Evolutionary conservation across 2,329 filamentous ascomycete species (phyloP).

Genomic region (Karstenula rhodostoma): DNA sequence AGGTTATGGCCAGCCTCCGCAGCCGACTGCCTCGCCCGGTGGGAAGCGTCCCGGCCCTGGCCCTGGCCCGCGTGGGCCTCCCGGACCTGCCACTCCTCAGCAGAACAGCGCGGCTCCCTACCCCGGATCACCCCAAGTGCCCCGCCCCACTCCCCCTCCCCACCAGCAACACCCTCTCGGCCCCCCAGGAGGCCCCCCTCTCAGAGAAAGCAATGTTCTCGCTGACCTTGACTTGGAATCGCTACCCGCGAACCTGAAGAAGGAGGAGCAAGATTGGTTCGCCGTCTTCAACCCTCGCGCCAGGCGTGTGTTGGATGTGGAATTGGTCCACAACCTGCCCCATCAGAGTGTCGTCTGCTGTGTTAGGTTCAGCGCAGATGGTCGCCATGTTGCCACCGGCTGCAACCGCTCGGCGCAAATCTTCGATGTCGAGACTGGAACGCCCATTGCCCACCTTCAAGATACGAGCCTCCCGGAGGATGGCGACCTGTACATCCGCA

Average conservation of each 20-base stretch:
- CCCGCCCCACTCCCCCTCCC: constrained; percentile 77
- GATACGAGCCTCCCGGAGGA: constrained; percentile 87
- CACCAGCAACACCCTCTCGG: constrained; percentile 49
- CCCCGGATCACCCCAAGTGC: constrained; percentile 81
- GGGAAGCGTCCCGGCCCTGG: constrained; percentile 75
- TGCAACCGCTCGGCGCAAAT: constrained; percentile 99
- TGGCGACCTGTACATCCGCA: constrained; percentile 95
- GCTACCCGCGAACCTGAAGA: constrained; percentile 85
- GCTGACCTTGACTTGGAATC: constrained; percentile 88
- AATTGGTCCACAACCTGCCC: constrained; percentile 88
- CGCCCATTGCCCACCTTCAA: constrained; percentile 88
- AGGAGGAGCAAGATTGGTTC: constrained; percentile 91
- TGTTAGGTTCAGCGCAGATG: constrained; percentile 94
- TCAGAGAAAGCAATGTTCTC: constrained; percentile 70
- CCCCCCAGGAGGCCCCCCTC: constrained; percentile 50
- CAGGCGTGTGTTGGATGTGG: constrained; percentile 88
- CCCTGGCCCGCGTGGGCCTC: constrained; percentile 63
- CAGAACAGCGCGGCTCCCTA: constrained; percentile 89
- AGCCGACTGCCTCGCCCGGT: constrained; percentile 85
- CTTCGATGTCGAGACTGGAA: constrained; percentile 87
- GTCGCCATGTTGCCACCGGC: constrained; percentile 93
- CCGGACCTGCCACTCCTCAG: constrained; percentile 85
- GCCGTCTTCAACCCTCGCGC: constrained; percentile 95
- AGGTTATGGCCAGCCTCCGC: constrained; percentile 86
- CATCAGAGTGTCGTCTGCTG: constrained; percentile 99